Conservation (phyloP, 768 basidiomycete species). For the Psilocybe sp. region DNA sequence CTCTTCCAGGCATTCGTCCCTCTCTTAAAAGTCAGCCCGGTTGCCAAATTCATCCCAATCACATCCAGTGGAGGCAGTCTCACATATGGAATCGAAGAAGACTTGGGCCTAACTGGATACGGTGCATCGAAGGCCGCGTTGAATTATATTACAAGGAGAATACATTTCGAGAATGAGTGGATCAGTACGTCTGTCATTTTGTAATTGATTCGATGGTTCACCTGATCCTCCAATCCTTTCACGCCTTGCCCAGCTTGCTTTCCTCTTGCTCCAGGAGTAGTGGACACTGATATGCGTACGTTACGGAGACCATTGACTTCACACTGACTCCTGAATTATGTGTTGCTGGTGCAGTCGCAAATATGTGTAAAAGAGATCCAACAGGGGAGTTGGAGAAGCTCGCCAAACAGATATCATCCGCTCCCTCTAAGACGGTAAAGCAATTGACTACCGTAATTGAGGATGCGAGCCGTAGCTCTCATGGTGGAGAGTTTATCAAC, state of each 20-base stretch:
- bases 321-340: no score
- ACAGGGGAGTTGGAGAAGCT: background rate
- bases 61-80: background rate
- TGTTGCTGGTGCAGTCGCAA: no score
- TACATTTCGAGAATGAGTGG: conserved; percentile 13
- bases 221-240: background rate
- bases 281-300: background rate
- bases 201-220: no score
- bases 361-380: background rate
- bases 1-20: conserved; percentile 3
- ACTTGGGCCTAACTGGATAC: background rate
- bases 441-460: background rate
- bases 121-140: conserved; percentile 5
- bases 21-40: conserved; percentile 1
- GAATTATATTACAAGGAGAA: conserved; percentile 7
- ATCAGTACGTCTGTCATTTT: background rate
- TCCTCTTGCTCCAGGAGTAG: background rate
- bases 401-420: background rate
- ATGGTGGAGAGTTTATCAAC: conserved; percentile 1
- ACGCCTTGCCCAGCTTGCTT: background rate
- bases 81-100: background rate
- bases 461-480: background rate
- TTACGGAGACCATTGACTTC: background rate
- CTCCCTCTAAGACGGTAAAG: background rate
- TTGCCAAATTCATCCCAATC: conserved; percentile 3